Conservation (phyloP, 768 basidiomycete genomes). For the Mycena venus region DNA sequence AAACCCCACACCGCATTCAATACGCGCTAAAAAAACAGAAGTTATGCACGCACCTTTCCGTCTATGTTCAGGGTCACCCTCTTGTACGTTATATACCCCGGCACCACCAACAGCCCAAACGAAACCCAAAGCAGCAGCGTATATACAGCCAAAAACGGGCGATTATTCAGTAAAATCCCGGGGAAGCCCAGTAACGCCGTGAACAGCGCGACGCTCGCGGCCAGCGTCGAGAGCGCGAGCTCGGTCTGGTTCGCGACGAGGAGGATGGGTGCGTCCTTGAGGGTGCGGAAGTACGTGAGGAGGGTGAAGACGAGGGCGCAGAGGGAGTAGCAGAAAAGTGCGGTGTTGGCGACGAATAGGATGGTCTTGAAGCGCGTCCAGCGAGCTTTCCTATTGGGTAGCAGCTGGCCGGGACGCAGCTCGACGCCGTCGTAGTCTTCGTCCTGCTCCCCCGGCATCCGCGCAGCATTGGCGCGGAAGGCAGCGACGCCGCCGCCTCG, state of each 20-base stretch:
- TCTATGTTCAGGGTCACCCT: constrained; percentile 70
- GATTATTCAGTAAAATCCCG: constrained; percentile 38
- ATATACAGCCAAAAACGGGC: constrained; percentile 82
- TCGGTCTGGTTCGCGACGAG: constrained; percentile 50
- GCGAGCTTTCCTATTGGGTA: background rate
- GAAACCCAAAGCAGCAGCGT: constrained; percentile 83
- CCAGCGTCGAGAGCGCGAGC: constrained; percentile 49
- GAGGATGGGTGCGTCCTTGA: constrained; percentile 35
- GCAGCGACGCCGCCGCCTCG: constrained; percentile 74
- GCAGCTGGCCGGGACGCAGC: background rate
- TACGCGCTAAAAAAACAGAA: background rate
- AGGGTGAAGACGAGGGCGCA: constrained; percentile 28
- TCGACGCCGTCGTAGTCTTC: constrained; percentile 60
- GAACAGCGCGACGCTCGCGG: constrained; percentile 46
- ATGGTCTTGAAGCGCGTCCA: constrained; percentile 36
- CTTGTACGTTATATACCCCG: constrained; percentile 87
- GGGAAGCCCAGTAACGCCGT: constrained; percentile 44
- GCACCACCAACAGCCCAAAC: constrained; percentile 78
- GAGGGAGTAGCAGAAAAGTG: constrained; percentile 24
- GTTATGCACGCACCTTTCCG: constrained; percentile 65
- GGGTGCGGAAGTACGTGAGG: constrained; percentile 24
- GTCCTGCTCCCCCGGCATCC: constrained; percentile 58
- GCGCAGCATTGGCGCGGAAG: constrained; percentile 54
- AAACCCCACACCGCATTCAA: no score
- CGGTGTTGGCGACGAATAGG: constrained; percentile 26